phyloP scores from a whole-genome alignment of 83 land plant species.

The Thuja plicata region DNA sequence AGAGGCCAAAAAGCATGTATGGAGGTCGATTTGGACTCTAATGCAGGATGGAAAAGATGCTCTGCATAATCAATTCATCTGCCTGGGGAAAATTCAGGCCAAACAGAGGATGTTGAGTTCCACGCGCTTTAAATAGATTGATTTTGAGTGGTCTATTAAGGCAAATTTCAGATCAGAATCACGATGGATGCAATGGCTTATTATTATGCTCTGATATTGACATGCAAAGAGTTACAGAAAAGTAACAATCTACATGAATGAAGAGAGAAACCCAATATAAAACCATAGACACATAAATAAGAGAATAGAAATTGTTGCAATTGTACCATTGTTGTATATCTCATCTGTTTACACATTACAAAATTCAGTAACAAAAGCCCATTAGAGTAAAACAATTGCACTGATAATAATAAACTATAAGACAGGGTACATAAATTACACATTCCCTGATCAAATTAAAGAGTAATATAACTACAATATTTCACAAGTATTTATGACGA shows the following conservation, averaged over 20 bases:
- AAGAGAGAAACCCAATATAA: not conserved
- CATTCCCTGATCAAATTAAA: no score
- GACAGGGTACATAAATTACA: no score
- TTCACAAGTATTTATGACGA: no score
- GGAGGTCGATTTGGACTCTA: not conserved
- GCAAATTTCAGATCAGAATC: not conserved
- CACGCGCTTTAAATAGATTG: not conserved
- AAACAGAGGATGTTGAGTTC: not conserved
- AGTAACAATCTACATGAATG: not conserved
- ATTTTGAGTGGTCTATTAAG: not conserved
- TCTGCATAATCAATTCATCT: not conserved
- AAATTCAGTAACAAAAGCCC: no score
- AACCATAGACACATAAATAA: not conserved
- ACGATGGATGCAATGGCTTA: not conserved
- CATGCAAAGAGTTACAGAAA: not conserved
- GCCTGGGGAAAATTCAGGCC: not conserved
- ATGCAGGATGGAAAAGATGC: not conserved
- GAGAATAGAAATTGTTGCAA: not conserved
- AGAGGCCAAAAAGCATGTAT: not conserved
- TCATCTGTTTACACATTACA: no score
- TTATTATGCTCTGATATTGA: not conserved
- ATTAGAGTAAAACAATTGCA: no score
- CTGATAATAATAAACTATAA: no score
- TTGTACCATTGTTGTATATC: no score
- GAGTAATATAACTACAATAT: no score